Evolutionary conservation across 129 eudicot species (phyloP).

Genomic region (Helichrysum umbraculigerum): DNA sequence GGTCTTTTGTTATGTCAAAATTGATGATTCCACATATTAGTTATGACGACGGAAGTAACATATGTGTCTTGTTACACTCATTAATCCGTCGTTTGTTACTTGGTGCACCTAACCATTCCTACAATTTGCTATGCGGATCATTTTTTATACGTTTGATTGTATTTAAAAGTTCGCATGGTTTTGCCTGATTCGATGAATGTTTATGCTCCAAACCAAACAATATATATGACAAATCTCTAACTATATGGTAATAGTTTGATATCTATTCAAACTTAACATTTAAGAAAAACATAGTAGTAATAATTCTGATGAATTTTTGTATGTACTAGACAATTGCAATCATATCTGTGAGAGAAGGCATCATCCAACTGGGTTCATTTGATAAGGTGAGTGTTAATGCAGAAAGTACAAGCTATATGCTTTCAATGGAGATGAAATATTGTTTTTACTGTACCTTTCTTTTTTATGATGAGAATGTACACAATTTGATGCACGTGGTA

Average conservation of each 20-base stretch:
- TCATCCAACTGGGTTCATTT: constrained; percentile 80
- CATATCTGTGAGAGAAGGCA: constrained; percentile 80
- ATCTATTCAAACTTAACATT: background rate
- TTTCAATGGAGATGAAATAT: background rate
- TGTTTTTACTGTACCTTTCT: background rate
- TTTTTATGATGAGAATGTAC: background rate
- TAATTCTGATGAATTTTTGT: background rate
- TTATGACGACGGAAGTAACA: background rate
- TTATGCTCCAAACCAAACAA: background rate
- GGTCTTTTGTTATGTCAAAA: background rate
- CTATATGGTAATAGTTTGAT: background rate
- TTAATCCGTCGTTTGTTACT: too few relatives aligned
- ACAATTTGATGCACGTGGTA: constrained; percentile 1
- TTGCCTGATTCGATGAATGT: background rate
- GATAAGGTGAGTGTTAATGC: constrained; percentile 54
- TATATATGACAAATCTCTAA: background rate
- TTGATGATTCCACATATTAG: background rate
- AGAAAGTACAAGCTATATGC: constrained; percentile 1
- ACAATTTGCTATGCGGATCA: background rate
- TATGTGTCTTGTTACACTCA: background rate
- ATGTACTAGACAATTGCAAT: constrained; percentile 69
- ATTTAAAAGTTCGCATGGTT: background rate
- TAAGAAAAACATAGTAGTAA: background rate
- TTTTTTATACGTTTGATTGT: background rate
- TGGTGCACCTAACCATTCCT: too few relatives aligned